Evolutionary conservation across 768 basidiomycete genomes (phyloP).

Genomic region (Tulasnella sp.): DNA sequence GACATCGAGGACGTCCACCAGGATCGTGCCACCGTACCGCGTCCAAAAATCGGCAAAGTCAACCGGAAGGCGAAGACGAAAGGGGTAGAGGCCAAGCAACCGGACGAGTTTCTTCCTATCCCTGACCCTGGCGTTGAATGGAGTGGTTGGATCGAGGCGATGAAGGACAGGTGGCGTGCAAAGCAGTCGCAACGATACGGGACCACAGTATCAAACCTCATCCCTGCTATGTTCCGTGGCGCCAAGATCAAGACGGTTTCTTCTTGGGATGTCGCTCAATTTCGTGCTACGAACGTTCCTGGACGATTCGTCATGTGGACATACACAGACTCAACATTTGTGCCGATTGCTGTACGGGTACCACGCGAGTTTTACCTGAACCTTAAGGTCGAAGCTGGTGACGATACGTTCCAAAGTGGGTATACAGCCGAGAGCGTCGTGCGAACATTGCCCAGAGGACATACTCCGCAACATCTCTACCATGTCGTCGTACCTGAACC

Average conservation of each 20-base stretch:
- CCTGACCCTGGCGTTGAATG: constrained; percentile 62
- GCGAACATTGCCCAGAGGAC: constrained; percentile 68
- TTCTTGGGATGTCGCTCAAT: constrained; percentile 89
- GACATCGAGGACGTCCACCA: constrained; percentile 57
- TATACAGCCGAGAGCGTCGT: constrained; percentile 67
- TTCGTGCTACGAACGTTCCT: constrained; percentile 60
- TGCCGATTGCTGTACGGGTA: constrained; percentile 73
- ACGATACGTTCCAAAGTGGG: constrained; percentile 56
- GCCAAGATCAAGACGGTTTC: constrained; percentile 40
- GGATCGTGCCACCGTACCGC: constrained; percentile 7
- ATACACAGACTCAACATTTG: constrained; percentile 64
- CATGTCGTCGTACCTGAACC: constrained; percentile 75
- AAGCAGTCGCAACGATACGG: constrained; percentile 40
- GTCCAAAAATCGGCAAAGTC: constrained; percentile 42
- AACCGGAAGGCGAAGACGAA: constrained; percentile 38
- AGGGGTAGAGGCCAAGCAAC: constrained; percentile 33
- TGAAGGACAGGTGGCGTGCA: constrained; percentile 68
- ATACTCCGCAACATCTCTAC: constrained; percentile 69
- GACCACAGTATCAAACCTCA: constrained; percentile 27
- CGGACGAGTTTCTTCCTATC: constrained; percentile 29
- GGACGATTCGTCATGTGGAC: constrained; percentile 89
- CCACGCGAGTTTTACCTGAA: constrained; percentile 92
- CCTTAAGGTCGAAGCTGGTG: constrained; percentile 56
- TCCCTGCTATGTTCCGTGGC: constrained; percentile 68
- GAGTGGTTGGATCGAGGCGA: constrained; percentile 63